phyloP scores from a whole-genome alignment of 2,329 filamentous ascomycete species.

The Penicillium sp. region DNA sequence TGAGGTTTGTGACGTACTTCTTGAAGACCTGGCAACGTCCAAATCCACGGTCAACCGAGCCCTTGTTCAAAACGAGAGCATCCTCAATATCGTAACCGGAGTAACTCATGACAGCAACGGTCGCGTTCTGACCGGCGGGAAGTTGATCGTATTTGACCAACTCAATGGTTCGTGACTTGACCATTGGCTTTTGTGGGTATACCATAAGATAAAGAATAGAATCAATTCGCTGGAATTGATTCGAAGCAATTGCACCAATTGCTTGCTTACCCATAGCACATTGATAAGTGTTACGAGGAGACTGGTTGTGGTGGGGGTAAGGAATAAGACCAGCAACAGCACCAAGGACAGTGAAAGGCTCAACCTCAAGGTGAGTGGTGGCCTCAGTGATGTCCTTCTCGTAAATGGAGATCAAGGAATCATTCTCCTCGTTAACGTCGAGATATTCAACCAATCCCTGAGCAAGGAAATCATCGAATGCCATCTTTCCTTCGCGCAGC shows the following conservation, averaged over 20 bases:
- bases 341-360: constrained; percentile 94
- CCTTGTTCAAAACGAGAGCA: constrained; percentile 94
- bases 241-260: constrained; percentile 96
- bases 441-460: constrained; percentile 92
- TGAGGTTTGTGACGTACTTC: constrained; percentile 83
- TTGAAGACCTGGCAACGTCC: constrained; percentile 97
- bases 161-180: constrained; percentile 95
- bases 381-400: constrained; percentile 78
- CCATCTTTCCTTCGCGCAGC: constrained; percentile 77
- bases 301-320: constrained; percentile 98
- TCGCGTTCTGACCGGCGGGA: constrained; percentile 93
- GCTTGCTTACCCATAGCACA: constrained; percentile 99
- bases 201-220: constrained; percentile 95
- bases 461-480: constrained; percentile 91
- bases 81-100: constrained; percentile 99
- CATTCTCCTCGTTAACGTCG: constrained; percentile 98
- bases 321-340: constrained; percentile 95
- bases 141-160: constrained; percentile 96
- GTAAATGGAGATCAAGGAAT: constrained; percentile 87
- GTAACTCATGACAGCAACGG: constrained; percentile 98
- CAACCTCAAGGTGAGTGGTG: constrained; percentile 94
- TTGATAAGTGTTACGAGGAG: constrained; percentile 96
- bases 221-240: constrained; percentile 96
- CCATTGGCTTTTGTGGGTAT: constrained; percentile 96
- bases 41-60: constrained; percentile 90